Base-by-base conservation (phyloP, 2,329 filamentous ascomycete genomes). In the Xylariaceae sp. region DNA sequence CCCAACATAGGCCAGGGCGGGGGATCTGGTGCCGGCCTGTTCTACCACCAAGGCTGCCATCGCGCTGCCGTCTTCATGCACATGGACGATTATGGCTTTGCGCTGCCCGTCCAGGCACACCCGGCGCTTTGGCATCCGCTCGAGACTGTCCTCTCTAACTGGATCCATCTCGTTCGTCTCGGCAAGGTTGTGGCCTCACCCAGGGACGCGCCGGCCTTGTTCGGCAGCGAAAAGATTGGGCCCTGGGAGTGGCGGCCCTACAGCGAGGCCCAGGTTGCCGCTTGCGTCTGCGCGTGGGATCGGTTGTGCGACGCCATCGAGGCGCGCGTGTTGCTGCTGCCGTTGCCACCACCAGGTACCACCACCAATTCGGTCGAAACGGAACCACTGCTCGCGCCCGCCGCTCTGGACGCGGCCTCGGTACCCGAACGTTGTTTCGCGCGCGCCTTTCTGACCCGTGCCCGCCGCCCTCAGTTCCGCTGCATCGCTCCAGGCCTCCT, bases 181-280 rank as follows among this genome's bases (percentile, higher is more conserved):
- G 58, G 60, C 30, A 67, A 67, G 58, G 53, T 64, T 16, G 48
- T 39, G 3, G 60, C 64, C 41, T 65, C 64, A 10, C 62, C 54
- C 2, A 49, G 44, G 7, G 56, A 60, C 26, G 40, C 16, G 20
- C 57, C 55, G 26, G 48, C 56, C 45, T 51, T 56, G 33, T 64
- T 52, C 44, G 57, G 20, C 47, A 37, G 47, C 39, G 58, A 60
- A 29, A 61, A 62, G 50, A 36, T 58, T 26, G 67, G 68, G 36
- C 61, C 62, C 21, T 72, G 68, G 69, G 57, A 60, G 24, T 71
- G 64, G 66, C 60, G 50, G 37, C 59, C 68, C 4, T 72, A 73
- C 36, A 56, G 67, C 50, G 62, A 65, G 20, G 52, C 53, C 24
- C 67, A 71, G 48, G 61, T 70, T 37, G 46, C 36, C 41, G 21